A percentile compares a stretch with the other conserved stretches of the same genome.
Evolutionary conservation across 2,329 filamentous ascomycete species (phyloP).

Genomic region (Neonectria faginata): DNA sequence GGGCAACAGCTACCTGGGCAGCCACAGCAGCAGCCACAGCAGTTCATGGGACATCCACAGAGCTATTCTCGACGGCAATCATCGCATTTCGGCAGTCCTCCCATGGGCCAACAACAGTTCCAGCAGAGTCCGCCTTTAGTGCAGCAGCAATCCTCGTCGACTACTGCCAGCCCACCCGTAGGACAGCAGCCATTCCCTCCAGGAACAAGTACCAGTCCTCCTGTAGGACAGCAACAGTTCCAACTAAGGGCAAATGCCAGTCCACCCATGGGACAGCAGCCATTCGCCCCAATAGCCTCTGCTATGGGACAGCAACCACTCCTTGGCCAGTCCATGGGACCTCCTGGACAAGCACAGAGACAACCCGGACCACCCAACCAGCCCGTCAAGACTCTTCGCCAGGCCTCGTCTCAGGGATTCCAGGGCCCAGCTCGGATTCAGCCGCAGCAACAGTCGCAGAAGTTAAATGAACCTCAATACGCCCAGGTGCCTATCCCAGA

Average conservation of each 20-base stretch:
- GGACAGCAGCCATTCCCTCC: neutral
- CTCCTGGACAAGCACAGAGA: slow-evolving; percentile 8
- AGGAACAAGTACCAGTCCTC: slow-evolving; percentile 14
- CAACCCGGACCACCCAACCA: slow-evolving; percentile 7
- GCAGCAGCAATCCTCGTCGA: slow-evolving; percentile 22
- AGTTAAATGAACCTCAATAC: slow-evolving; percentile 50
- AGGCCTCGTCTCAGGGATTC: slow-evolving; percentile 3
- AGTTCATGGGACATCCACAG: slow-evolving; percentile 22
- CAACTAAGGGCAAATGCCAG: slow-evolving; percentile 20
- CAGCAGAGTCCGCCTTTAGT: slow-evolving; percentile 2
- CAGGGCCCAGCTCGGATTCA: slow-evolving; percentile 9
- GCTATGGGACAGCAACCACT: slow-evolving; percentile 27
- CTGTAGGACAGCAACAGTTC: slow-evolving; percentile 33
- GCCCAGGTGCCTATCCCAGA: slow-evolving; percentile 53
- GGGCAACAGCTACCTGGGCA: slow-evolving; percentile 1
- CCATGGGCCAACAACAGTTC: slow-evolving; percentile 33
- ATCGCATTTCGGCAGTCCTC: slow-evolving; percentile 35
- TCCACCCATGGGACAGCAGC: slow-evolving; percentile 34
- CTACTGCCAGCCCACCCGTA: neutral
- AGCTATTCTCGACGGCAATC: slow-evolving; percentile 36
- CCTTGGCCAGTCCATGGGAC: neutral
- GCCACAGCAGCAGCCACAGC: slow-evolving; percentile 11
- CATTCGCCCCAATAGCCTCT: slow-evolving; percentile 20
- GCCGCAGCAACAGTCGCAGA: slow-evolving; percentile 28
- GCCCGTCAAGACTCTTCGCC: slow-evolving; percentile 8